Conservation (phyloP, 2,329 filamentous ascomycete species). For the Colletotrichum sp. region DNA sequence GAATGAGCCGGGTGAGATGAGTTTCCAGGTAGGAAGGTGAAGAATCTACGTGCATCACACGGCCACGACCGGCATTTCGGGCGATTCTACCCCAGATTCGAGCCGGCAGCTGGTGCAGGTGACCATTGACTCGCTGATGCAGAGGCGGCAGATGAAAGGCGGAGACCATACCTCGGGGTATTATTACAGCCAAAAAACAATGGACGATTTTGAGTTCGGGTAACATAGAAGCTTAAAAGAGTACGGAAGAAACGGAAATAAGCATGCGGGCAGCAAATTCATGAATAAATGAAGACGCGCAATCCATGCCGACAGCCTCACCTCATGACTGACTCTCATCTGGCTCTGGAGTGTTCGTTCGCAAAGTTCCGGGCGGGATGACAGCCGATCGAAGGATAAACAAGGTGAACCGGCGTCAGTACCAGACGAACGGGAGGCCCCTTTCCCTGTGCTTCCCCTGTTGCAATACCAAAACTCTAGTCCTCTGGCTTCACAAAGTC, state of each 20-base stretch:
- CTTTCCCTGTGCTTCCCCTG: neutral
- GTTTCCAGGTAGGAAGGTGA: neutral
- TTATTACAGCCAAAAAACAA: neutral
- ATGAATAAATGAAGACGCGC: neutral
- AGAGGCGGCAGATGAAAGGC: constrained; percentile 6
- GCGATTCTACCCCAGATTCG: constrained; percentile 6
- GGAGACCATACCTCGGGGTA: neutral
- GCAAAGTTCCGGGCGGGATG: neutral
- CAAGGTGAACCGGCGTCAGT: neutral
- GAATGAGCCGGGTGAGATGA: neutral
- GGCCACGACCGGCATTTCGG: neutral
- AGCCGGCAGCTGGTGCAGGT: constrained; percentile 8
- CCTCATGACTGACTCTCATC: neutral
- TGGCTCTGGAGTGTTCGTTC: neutral
- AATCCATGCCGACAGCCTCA: neutral
- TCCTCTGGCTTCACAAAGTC: neutral
- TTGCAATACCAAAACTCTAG: neutral
- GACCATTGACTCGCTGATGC: neutral
- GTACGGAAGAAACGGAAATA: neutral
- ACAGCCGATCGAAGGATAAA: neutral
- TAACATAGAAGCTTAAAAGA: neutral
- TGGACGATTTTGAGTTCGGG: neutral
- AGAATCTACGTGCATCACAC: neutral
- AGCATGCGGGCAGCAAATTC: neutral
- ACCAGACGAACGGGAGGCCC: neutral